A percentile compares a stretch with the other conserved stretches of the same genome.
These are phyloP conservation scores for Ehretia macrophylla DNA, from an alignment of 257 asterid species.

Conservation along the genomic window DNA sequence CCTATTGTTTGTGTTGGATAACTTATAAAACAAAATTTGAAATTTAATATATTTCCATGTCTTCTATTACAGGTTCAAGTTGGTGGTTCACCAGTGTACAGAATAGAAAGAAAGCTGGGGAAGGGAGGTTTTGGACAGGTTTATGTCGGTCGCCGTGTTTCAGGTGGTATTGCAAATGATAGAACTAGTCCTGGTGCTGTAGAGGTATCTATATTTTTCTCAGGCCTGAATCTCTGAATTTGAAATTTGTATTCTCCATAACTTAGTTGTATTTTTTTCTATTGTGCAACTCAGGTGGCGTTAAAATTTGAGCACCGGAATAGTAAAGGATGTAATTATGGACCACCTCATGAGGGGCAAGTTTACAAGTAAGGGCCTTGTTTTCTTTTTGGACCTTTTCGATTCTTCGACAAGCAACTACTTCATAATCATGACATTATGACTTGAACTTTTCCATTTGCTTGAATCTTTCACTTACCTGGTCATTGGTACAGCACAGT, in stretches of 20 bases:
- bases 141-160: slow-evolving; percentile 61
- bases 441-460: neutral
- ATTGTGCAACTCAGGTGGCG: slow-evolving; percentile 27
- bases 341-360: slow-evolving; percentile 59
- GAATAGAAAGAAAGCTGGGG: slow-evolving; percentile 56
- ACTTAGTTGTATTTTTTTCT: slow-evolving; percentile 4
- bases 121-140: slow-evolving; percentile 91
- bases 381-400: neutral
- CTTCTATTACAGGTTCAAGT: slow-evolving; percentile 20
- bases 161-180: slow-evolving; percentile 35
- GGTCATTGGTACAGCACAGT: slow-evolving; percentile 14
- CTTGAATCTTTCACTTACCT: neutral
- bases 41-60: no score
- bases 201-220: slow-evolving; percentile 35
- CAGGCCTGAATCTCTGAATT: neutral
- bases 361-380: slow-evolving; percentile 38
- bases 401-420: no score
- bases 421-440: no score
- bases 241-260: neutral
- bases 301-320: slow-evolving; percentile 50
- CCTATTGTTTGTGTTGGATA: no score
- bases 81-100: slow-evolving; percentile 63
- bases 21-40: no score
- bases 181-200: slow-evolving; percentile 55
- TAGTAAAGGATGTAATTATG: slow-evolving; percentile 45